phyloP scores from a whole-genome alignment of 306 rosid genomes.

The Ormosia semicastrata region DNA sequence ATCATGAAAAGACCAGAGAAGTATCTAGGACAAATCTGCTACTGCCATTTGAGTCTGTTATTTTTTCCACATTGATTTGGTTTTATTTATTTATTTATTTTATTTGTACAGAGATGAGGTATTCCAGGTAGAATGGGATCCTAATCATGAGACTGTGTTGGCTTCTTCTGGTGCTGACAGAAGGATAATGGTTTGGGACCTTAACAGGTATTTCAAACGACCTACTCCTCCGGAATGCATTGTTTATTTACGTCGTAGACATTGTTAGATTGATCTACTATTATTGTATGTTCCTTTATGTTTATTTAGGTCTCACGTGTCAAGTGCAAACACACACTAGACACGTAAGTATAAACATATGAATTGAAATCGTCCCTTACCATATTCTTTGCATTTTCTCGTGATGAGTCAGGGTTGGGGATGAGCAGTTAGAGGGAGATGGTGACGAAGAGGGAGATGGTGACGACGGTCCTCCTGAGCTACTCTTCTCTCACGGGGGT shows the following conservation, averaged over 20 bases:
- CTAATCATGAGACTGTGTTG: conserved; percentile 78
- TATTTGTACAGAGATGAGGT: conserved; percentile 87
- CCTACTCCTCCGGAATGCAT: background rate
- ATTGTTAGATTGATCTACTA: background rate
- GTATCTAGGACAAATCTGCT: background rate
- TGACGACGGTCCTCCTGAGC: conserved; percentile 91
- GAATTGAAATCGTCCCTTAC: background rate
- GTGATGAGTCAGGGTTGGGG: conserved; percentile 63
- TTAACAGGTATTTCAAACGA: conserved; percentile 59
- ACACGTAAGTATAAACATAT: background rate
- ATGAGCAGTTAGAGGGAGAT: conserved; percentile 84
- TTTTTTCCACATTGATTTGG: background rate
- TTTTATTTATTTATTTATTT: background rate
- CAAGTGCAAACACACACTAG: background rate
- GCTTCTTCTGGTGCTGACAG: conserved; percentile 90
- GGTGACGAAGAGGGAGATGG: conserved; percentile 62
- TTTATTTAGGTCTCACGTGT: background rate
- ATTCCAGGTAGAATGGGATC: conserved; percentile 99
- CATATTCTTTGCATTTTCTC: background rate
- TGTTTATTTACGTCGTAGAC: background rate
- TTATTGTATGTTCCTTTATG: background rate
- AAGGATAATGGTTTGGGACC: conserved; percentile 96
- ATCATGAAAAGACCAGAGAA: background rate
- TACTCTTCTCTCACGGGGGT: conserved; percentile 84
- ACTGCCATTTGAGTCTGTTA: background rate